Evolutionary conservation across 371 early-diverging fungal genomes (phyloP).

Genomic region (Lichtheimia corymbifera): DNA sequence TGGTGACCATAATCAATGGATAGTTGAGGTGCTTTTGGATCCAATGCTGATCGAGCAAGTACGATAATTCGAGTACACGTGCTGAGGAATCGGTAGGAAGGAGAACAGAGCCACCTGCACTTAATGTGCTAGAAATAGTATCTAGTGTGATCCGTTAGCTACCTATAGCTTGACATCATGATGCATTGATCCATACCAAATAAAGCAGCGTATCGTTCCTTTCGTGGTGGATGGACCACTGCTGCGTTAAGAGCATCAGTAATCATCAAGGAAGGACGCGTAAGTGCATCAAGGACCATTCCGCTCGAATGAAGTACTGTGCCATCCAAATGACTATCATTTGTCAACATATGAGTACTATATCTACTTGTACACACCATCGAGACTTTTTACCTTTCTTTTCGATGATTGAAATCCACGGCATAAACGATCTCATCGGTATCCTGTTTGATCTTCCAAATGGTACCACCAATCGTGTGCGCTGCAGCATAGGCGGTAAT

Average conservation of each 20-base stretch:
- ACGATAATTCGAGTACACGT: slow-evolving; percentile 91
- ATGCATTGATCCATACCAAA: slow-evolving; percentile 47
- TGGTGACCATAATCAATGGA: slow-evolving; percentile 79
- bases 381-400: slow-evolving; percentile 73
- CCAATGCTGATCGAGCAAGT: slow-evolving; percentile 89
- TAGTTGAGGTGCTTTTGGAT: slow-evolving; percentile 60
- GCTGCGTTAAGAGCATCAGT: slow-evolving; percentile 86
- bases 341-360: neutral
- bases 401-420: slow-evolving; percentile 95
- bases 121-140: slow-evolving; percentile 63
- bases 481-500: slow-evolving; percentile 96
- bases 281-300: slow-evolving; percentile 72
- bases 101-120: slow-evolving; percentile 78
- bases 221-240: slow-evolving; percentile 70
- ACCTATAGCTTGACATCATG: neutral
- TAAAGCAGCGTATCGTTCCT: slow-evolving; percentile 73
- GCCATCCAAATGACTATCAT: slow-evolving; percentile 79
- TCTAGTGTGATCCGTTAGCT: slow-evolving; percentile 31
- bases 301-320: slow-evolving; percentile 76
- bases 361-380: neutral
- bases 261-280: slow-evolving; percentile 86
- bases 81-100: slow-evolving; percentile 90
- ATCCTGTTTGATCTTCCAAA: slow-evolving; percentile 96
- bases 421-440: slow-evolving; percentile 95
- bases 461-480: slow-evolving; percentile 95